These are phyloP conservation scores for Fusarium phyllophilum DNA, from an alignment of 2,329 filamentous ascomycete genomes.

Conservation along the genomic window DNA sequence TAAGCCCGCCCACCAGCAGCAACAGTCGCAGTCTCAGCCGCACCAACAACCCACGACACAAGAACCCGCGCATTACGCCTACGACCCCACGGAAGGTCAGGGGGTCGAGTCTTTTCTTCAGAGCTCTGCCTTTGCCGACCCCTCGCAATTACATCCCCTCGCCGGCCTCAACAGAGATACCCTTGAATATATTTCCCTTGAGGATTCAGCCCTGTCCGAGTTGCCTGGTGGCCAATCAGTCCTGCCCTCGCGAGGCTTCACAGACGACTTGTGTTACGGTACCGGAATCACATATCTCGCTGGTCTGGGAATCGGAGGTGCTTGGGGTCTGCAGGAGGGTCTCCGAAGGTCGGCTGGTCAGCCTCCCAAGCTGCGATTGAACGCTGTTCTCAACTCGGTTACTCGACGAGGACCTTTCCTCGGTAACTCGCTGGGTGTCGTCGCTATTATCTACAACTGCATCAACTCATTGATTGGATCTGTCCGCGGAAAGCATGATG, in stretches of 20 bases:
- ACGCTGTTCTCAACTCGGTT: conserved; percentile 93
- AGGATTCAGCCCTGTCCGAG: conserved; percentile 89
- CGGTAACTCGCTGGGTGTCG: conserved; percentile 94
- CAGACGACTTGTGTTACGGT: conserved; percentile 97
- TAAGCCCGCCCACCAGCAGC: conserved; percentile 56
- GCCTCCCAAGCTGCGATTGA: conserved; percentile 90
- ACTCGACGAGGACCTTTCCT: conserved; percentile 93
- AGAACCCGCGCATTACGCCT: conserved; percentile 64
- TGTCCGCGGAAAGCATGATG: conserved; percentile 85
- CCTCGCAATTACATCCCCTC: conserved; percentile 88
- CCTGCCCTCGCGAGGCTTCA: conserved; percentile 95
- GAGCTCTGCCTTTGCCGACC: conserved; percentile 81
- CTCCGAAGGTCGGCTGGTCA: conserved; percentile 79
- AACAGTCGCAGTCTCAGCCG: conserved; percentile 54
- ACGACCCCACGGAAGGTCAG: conserved; percentile 77
- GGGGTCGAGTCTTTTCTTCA: conserved; percentile 90
- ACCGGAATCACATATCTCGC: conserved; percentile 93
- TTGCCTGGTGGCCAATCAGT: conserved; percentile 87
- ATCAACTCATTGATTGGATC: conserved; percentile 87
- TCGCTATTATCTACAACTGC: conserved; percentile 96
- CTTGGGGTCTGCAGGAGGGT: conserved; percentile 92
- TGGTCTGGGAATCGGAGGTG: conserved; percentile 86
- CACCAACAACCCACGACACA: conserved; percentile 52
- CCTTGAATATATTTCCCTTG: conserved; percentile 93
- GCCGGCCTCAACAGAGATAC: conserved; percentile 92